phyloP scores from a whole-genome alignment of 179 eudicot genomes.

The Pouteria campechiana region DNA sequence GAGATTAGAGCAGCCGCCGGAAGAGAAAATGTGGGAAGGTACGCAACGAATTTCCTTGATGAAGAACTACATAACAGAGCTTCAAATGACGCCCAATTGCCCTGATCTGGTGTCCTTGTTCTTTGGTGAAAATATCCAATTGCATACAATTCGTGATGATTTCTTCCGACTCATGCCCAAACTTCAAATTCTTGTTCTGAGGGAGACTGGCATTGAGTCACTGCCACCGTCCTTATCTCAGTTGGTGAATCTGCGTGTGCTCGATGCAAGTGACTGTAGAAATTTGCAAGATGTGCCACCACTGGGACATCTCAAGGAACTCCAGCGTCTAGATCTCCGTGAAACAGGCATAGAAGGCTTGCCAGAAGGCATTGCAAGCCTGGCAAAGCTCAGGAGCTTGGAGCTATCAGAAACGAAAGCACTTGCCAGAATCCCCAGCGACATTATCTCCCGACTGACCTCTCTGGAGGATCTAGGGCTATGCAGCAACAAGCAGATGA shows the following conservation, averaged over 20 bases:
- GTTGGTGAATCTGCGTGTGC: slow-evolving; percentile 6
- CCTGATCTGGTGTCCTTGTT: slow-evolving; percentile 9
- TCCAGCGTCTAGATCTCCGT: slow-evolving; percentile 10
- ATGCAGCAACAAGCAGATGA: not conserved
- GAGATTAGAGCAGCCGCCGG: slow-evolving; percentile 13
- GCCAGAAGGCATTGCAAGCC: slow-evolving; percentile 2
- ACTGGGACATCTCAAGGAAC: slow-evolving; percentile 6
- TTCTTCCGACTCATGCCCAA: slow-evolving; percentile 5
- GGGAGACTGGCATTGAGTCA: slow-evolving; percentile 5
- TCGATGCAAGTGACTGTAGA: slow-evolving; percentile 3
- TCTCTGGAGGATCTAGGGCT: slow-evolving; percentile 5
- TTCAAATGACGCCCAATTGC: slow-evolving; percentile 4
- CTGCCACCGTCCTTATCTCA: slow-evolving; percentile 12
- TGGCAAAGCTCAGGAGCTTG: slow-evolving; percentile 7
- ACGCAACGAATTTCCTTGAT: slow-evolving; percentile 33
- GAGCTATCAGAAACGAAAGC: slow-evolving; percentile 11
- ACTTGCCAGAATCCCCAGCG: slow-evolving; percentile 1
- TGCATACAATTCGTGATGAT: slow-evolving; percentile 3
- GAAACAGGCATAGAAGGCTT: slow-evolving; percentile 1
- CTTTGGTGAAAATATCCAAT: slow-evolving; percentile 6
- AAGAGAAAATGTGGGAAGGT: slow-evolving; percentile 21
- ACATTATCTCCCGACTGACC: slow-evolving; percentile 3
- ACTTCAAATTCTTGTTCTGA: slow-evolving; percentile 10
- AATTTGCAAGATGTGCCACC: slow-evolving; percentile 6
- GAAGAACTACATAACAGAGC: slow-evolving; percentile 10